Evolutionary conservation across 2,329 filamentous ascomycete species (phyloP), one percentile per base, ranked within the genome.

Genomic region (Aspergillus versicolor): DNA sequence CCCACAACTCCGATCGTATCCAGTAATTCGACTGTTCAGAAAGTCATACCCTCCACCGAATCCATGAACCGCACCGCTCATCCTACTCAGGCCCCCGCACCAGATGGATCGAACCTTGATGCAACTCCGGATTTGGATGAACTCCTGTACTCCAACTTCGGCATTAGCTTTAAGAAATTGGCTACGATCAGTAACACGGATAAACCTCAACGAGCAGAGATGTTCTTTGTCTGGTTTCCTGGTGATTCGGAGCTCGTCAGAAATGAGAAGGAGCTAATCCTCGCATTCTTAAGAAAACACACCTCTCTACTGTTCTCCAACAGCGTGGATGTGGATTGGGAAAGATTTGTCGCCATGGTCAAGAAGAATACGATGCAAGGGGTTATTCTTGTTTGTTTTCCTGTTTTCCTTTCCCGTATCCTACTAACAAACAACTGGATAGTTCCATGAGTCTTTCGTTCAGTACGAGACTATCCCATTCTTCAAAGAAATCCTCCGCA

Each of bases 391-490:
- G 74, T 77, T 67, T 57, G 71, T 65, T n/a, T 21, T 27, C n/a
- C 12, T n/a, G 21, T 17, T 21, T 30, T 21, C 21, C 5, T 5
- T 38, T 22, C 6, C 12, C 4, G 7, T 13, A 40, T 27, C 3
- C n/a, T n/a, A 38, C 61, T 62, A 52, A 63, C 51, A 38, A 52
- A 63, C 46, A 41, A 27, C 21, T 19, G 11, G n/a, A 9, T 19
- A 72, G 75, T 73, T 76, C 43, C 74, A 78, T 55, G 69, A 74
- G 46, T 69, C 63, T 12, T 76, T 73, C 50, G 48, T 61, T 2
- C 52, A 63, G 12, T 74, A 70, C 44, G 60, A 73, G 24, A 56
- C 56, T 4, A 57, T 77, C 15, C 67, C 64, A 3, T 64, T 62
- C 24, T 61, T 73, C 5, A 54, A 62, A 3, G 57, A 62, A 5